Percentiles rank a stretch among this genome's conserved stretches.
Evolutionary conservation across 2,329 filamentous ascomycete genomes (phyloP).

Genomic region (Fusarium staphyleae): DNA sequence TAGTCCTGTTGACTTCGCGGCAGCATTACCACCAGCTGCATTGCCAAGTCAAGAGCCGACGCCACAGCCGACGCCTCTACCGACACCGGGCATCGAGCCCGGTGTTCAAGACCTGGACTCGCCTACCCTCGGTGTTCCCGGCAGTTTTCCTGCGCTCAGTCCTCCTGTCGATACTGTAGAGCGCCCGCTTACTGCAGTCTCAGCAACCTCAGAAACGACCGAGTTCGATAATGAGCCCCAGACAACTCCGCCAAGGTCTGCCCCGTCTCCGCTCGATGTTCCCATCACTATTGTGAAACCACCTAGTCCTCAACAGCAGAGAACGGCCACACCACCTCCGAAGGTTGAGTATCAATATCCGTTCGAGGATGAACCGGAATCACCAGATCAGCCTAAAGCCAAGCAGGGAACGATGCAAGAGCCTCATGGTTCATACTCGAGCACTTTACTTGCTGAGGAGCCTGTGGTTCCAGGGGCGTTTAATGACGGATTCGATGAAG

Average conservation of each 20-base stretch:
- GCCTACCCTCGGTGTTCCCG: constrained; percentile 71
- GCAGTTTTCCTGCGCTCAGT: constrained; percentile 60
- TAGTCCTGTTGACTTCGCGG: constrained; percentile 33
- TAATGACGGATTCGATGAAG: constrained; percentile 49
- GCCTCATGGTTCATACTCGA: constrained; percentile 25
- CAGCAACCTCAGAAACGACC: constrained; percentile 66
- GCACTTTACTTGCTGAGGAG: constrained; percentile 8
- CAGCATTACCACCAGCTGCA: constrained; percentile 35
- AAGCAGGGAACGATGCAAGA: constrained; percentile 27
- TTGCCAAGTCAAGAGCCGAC: constrained; percentile 24
- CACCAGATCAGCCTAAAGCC: constrained; percentile 21
- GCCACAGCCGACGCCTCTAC: constrained; percentile 11
- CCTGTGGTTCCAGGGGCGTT: constrained; percentile 43
- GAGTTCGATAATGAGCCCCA: constrained; percentile 79
- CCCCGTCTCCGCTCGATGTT: constrained; percentile 38
- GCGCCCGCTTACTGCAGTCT: constrained; percentile 64
- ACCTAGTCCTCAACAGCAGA: constrained; percentile 40
- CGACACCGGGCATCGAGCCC: constrained; percentile 16
- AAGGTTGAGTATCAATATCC: constrained; percentile 58
- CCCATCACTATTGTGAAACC: constrained; percentile 41
- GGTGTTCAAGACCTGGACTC: constrained; percentile 57
- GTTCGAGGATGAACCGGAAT: constrained; percentile 55
- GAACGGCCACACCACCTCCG: constrained; percentile 33
- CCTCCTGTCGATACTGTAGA: constrained; percentile 53
- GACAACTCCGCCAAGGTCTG: constrained; percentile 57